Conservation (phyloP, 805 yeast genomes). For the Nakazawaea populi region DNA sequence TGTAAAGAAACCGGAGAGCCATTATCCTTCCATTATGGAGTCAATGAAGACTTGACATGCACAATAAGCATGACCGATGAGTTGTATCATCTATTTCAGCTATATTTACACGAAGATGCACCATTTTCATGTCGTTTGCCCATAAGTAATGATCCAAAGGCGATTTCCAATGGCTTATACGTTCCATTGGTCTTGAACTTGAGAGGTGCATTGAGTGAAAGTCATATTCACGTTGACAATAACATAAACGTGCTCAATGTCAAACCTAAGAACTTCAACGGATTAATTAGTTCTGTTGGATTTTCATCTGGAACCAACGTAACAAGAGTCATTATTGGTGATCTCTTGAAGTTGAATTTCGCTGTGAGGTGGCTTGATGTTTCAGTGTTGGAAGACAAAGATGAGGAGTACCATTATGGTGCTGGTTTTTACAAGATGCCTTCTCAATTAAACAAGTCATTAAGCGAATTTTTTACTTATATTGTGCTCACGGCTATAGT, state of each 20-base stretch:
- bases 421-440: constrained; percentile 11
- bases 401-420: constrained; percentile 4
- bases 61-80: constrained; percentile 60
- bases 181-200: constrained; percentile 60
- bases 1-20: constrained; percentile 65
- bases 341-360: constrained; percentile 47
- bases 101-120: constrained; percentile 71
- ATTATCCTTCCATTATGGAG: constrained; percentile 46
- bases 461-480: constrained; percentile 8
- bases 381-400: not conserved
- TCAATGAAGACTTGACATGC: constrained; percentile 49
- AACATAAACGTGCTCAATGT: constrained; percentile 46
- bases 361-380: constrained; percentile 49
- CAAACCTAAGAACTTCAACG: constrained; percentile 28
- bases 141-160: constrained; percentile 33
- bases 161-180: constrained; percentile 32
- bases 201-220: constrained; percentile 60
- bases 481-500: constrained; percentile 6
- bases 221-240: constrained; percentile 64
- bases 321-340: constrained; percentile 62
- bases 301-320: constrained; percentile 59
- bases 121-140: constrained; percentile 70
- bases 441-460: constrained; percentile 3
- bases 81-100: constrained; percentile 64
- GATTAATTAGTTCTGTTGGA: constrained; percentile 49